Percentiles rank a stretch among this genome's conserved stretches.
phyloP scores from a whole-genome alignment of 192 early-diverging fungal genomes.

The Linnemannia zychae region DNA sequence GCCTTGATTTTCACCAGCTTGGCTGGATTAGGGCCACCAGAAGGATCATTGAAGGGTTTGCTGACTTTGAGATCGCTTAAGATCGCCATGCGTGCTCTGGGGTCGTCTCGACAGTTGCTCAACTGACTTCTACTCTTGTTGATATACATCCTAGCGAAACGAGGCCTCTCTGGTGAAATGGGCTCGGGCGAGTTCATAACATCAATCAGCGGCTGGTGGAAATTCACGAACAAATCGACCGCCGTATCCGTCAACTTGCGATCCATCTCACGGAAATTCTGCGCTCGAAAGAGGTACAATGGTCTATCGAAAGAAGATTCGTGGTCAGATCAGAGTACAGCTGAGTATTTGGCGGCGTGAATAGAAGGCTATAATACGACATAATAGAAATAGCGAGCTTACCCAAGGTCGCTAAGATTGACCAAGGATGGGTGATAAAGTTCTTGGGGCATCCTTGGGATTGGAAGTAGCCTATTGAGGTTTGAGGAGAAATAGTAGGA shows the following conservation, averaged over 20 bases:
- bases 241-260: conserved; percentile 46
- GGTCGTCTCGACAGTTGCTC: conserved; percentile 23
- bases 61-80: conserved; percentile 16
- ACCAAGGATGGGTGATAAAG: conserved; percentile 16
- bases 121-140: conserved; percentile 39
- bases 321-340: neutral
- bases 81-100: conserved; percentile 22
- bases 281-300: conserved; percentile 38
- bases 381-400: neutral
- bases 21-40: neutral
- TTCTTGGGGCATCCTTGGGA: conserved; percentile 26
- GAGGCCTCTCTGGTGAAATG: conserved; percentile 18
- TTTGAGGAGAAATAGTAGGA: neutral
- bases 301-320: neutral
- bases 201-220: conserved; percentile 37
- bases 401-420: conserved; percentile 32
- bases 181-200: neutral
- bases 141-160: conserved; percentile 36
- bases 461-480: conserved; percentile 16
- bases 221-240: conserved; percentile 22
- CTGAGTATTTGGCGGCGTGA: neutral
- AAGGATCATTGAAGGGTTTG: conserved; percentile 1
- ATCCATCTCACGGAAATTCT: conserved; percentile 30
- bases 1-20: conserved; percentile 26
- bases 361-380: neutral